Evolutionary conservation across 2,329 filamentous ascomycete species (phyloP).

Genomic region (Neonectria faginata): DNA sequence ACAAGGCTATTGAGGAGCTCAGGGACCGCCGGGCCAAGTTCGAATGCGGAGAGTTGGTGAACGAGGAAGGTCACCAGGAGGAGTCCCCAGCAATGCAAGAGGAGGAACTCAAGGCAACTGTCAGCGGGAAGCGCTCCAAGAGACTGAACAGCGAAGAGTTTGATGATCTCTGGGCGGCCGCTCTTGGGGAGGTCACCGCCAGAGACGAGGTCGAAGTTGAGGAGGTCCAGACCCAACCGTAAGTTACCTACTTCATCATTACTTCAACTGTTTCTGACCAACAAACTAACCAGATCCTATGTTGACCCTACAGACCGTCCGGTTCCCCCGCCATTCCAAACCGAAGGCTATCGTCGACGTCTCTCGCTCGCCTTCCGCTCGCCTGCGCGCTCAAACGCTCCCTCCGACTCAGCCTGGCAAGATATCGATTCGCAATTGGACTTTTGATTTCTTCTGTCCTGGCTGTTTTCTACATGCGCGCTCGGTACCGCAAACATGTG

Average conservation of each 20-base stretch:
- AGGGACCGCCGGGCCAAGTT: conserved; percentile 87
- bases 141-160: conserved; percentile 90
- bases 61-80: conserved; percentile 70
- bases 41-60: conserved; percentile 82
- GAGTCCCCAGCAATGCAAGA: conserved; percentile 72
- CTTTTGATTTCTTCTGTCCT: conserved; percentile 65
- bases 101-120: conserved; percentile 79
- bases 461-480: conserved; percentile 71
- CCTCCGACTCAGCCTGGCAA: conserved; percentile 82
- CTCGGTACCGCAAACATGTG: conserved; percentile 71
- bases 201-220: conserved; percentile 72
- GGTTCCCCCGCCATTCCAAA: conserved; percentile 70
- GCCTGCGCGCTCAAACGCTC: conserved; percentile 82
- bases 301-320: conserved; percentile 78
- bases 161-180: conserved; percentile 84
- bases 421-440: conserved; percentile 88
- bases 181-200: conserved; percentile 76
- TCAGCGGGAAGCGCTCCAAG: conserved; percentile 81
- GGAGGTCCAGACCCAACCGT: conserved; percentile 60
- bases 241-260: conserved; percentile 56
- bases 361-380: conserved; percentile 92
- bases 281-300: conserved; percentile 87
- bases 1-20: conserved; percentile 88
- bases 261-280: conserved; percentile 62
- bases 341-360: conserved; percentile 81